phyloP scores from a whole-genome alignment of 2,329 filamentous ascomycete genomes.

The Neocucurbitaria cava region DNA sequence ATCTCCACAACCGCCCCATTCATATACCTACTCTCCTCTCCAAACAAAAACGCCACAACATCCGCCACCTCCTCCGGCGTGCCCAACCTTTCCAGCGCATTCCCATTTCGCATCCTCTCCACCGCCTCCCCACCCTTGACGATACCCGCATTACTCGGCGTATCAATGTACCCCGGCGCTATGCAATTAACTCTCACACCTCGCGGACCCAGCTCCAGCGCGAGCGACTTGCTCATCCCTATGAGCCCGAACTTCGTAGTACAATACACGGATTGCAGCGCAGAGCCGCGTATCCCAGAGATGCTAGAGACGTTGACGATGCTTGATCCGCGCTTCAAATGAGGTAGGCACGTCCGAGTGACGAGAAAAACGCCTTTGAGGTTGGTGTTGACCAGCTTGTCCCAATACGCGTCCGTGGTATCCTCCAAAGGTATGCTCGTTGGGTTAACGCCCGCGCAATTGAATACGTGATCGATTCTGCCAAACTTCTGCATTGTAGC shows the following conservation, averaged over 20 bases:
- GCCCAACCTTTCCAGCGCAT: conserved; percentile 54
- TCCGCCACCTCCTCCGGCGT: conserved; percentile 58
- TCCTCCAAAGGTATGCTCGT: conserved; percentile 50
- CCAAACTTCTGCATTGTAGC: conserved; percentile 45
- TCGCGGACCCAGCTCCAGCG: conserved; percentile 40
- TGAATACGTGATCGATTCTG: conserved; percentile 52
- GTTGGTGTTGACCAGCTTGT: conserved; percentile 56
- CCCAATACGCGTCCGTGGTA: conserved; percentile 57
- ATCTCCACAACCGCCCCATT: conserved; percentile 58
- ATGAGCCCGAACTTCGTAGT: conserved; percentile 46
- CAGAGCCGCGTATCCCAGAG: conserved; percentile 31
- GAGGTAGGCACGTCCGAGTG: conserved; percentile 52
- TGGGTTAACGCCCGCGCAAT: conserved; percentile 59
- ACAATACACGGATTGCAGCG: conserved; percentile 43
- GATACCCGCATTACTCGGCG: conserved; percentile 58
- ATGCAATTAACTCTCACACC: conserved; percentile 42
- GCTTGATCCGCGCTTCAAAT: conserved; percentile 29
- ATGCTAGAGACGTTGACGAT: conserved; percentile 43
- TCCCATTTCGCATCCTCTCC: conserved; percentile 47
- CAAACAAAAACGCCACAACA: conserved; percentile 58
- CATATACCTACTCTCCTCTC: conserved; percentile 54
- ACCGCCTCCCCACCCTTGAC: conserved; percentile 56
- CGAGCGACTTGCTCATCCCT: conserved; percentile 43
- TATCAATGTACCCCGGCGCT: conserved; percentile 54
- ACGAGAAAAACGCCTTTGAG: conserved; percentile 56